Evolutionary conservation across 257 asterid species (phyloP).

Genomic region (Gentiana straminea): DNA sequence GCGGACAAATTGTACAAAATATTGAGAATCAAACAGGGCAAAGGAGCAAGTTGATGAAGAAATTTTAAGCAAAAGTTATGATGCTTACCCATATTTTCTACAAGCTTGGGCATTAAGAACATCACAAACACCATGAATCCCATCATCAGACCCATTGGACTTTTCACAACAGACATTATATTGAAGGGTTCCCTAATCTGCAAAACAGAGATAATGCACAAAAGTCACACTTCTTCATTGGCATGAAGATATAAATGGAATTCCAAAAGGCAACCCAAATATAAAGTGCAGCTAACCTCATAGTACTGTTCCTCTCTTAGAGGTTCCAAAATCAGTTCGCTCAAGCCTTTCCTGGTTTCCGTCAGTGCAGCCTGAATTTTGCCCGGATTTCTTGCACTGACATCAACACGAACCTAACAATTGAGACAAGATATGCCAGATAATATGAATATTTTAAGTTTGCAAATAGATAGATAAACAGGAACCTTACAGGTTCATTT

Average conservation of each 20-base stretch:
- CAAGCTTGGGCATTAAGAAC: slow-evolving; percentile 94
- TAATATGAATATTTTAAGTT: slow-evolving; percentile 7
- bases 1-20: not conserved
- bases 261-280: not conserved
- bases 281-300: slow-evolving; percentile 38
- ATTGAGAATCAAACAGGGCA: not conserved
- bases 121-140: slow-evolving; percentile 87
- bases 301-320: slow-evolving; percentile 84
- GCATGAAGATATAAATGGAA: not conserved
- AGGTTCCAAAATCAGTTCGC: slow-evolving; percentile 86
- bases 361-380: slow-evolving; percentile 96
- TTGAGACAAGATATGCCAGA: slow-evolving; percentile 2
- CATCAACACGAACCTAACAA: slow-evolving; percentile 80
- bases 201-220: slow-evolving; percentile 12
- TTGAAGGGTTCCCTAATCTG: slow-evolving; percentile 89
- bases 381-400: slow-evolving; percentile 94
- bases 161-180: slow-evolving; percentile 60
- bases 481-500: too few relatives aligned
- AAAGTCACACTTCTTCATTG: not conserved
- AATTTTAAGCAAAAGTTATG: not conserved
- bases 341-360: slow-evolving; percentile 77
- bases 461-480: not conserved
- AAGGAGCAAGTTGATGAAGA: not conserved
- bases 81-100: slow-evolving; percentile 64
- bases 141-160: slow-evolving; percentile 99